Evolutionary conservation across 306 rosid genomes (phyloP).

Genomic region (Hylodesmum podocarpum): DNA sequence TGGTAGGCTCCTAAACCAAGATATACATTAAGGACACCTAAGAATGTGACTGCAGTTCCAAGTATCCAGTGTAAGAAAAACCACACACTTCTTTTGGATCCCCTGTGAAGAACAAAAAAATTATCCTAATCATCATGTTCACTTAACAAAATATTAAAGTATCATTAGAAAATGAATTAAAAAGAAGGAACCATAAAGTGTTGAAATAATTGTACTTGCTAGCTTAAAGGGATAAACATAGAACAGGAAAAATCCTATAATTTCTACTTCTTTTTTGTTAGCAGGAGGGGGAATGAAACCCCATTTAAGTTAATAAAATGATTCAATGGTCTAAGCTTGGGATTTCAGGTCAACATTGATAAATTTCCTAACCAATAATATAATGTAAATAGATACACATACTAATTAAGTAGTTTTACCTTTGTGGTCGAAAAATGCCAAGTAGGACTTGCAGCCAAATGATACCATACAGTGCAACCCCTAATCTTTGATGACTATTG

Average conservation of each 20-base stretch:
- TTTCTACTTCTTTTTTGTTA: neutral
- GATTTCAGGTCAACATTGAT: neutral
- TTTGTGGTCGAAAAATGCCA: slow-evolving; percentile 67
- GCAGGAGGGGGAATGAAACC: neutral
- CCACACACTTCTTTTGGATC: slow-evolving; percentile 79
- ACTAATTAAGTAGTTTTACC: slow-evolving; percentile 46
- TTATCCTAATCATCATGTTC: neutral
- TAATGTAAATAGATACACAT: neutral
- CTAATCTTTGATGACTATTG: slow-evolving; percentile 88
- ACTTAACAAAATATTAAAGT: neutral
- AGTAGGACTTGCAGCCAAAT: slow-evolving; percentile 74
- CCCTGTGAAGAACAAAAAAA: slow-evolving; percentile 43
- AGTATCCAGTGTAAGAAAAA: slow-evolving; percentile 70
- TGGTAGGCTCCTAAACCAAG: slow-evolving; percentile 74
- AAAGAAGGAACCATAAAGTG: neutral
- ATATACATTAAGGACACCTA: slow-evolving; percentile 71
- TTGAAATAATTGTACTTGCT: neutral
- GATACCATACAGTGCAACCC: slow-evolving; percentile 70
- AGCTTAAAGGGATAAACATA: neutral
- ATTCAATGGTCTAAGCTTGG: neutral
- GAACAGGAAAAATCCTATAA: neutral
- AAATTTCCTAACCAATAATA: neutral
- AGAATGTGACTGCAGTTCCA: slow-evolving; percentile 61
- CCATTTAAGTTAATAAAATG: neutral
- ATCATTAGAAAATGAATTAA: neutral